Evolutionary conservation across 345 rosid genomes (phyloP), one percentile per base, ranked within the genome.

Genomic region (Salix udensis): DNA sequence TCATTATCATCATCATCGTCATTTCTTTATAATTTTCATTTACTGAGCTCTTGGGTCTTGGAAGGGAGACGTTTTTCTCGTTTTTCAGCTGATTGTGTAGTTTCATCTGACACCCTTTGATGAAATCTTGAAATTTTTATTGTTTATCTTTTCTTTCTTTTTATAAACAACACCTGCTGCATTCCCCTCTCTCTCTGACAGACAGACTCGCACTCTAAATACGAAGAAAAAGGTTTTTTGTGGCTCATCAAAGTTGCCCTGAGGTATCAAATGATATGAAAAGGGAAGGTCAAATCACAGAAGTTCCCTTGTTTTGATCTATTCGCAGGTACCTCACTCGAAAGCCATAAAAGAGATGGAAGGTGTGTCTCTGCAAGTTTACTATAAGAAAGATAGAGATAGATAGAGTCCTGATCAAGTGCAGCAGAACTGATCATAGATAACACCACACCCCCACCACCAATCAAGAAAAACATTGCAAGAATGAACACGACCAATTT

Each of bases 31-130:
- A 15, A 65, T 73, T 79, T 60, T 76, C 76, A 76, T 71, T 77
- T 72, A 76, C 77, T 74, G 74, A 82, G 80, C 78, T 77, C 81
- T 83, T 80, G 77, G 71, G 65, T 15, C 26, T 3, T 72, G 84
- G 92, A 89, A 58, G 88, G 73, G 73, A 85, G 93, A 92, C 90
- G 87, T 89, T 94, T 40, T 89, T 94, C 95, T 91, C 90, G 91
- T 85, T 88, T 84, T 85, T 84, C 92, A 81, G 86, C 87, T 87
- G 93, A 84, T 88, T 85, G 88, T 83, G 85, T 88, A 34, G 88
- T 82, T 84, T 87, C 84, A 82, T 84, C 88, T 86, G 89, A 86
- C 89, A 88, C 87, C 79, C 68, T 79, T 77, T 70, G 66, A 70
- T 73, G 64, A 71, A 48, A 40, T 73, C 55, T 39, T 18, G 7